Base-by-base conservation (phyloP, 2,329 filamentous ascomycete species). In the Xylogone sp. region DNA sequence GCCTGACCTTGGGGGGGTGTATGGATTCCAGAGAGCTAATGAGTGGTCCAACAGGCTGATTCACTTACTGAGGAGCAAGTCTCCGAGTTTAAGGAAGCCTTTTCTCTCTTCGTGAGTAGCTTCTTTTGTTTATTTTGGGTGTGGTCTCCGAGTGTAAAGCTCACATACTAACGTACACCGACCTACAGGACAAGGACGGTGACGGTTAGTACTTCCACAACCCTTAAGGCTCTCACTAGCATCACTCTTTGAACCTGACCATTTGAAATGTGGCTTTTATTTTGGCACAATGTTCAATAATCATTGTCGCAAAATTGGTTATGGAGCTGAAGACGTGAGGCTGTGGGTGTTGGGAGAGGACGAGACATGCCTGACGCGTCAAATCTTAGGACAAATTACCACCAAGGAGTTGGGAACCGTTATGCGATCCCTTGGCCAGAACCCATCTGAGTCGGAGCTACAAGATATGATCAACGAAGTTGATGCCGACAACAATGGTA, bases 51-150 rank as follows among this genome's bases (percentile, higher is more conserved):
- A 53, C 72, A 97, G 93, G 93, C 93, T 73, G 94, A 99, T 74
- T 93, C 93, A 74, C 87, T 99, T 70, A 97, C 94, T 66, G 94
- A 99, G 83, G 94, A 99, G 80, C 94, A 99, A 84, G 94, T 99
- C 73, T 97, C 94, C 72, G 94, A 99, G 81, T 99, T 97, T 83
- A 99, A 97, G 88, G 94, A 99, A 81, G 94, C 94, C 51, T 99
- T 99, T 79, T 99, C 94, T 73, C 90, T 99, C 62, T 99, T 99
- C 76, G 94, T 99, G 87, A 87, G 94, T 86, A 50, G 39, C 51
- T 54, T 43, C 43, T 50, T 29, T 48, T 21, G 13, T 21, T 45
- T 52, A 56, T 43, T 49, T 24, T 24, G 21, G 22, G 52, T 75
- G 21, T 6, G 5, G n/a, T 39, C 44, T 43, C 19, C 48, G 34